Percentiles rank a stretch among this genome's conserved stretches.
These are phyloP conservation scores for Capsicum rhomboideum DNA, from an alignment of 257 asterid genomes.

Conservation along the genomic window DNA sequence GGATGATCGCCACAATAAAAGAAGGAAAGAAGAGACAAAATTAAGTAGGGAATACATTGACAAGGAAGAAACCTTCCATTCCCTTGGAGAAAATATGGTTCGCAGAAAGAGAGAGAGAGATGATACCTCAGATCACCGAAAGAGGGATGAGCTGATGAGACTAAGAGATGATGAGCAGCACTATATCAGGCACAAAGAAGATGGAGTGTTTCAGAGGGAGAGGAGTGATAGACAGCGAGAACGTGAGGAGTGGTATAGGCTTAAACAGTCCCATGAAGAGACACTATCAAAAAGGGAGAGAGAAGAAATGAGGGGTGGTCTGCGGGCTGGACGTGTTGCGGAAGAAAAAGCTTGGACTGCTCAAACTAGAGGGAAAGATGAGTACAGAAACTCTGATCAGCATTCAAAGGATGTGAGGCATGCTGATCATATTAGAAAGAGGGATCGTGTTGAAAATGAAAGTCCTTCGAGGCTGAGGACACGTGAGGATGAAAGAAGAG, in stretches of 20 bases:
- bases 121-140: slow-evolving; percentile 61
- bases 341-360: slow-evolving; percentile 65
- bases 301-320: slow-evolving; percentile 49
- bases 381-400: slow-evolving; percentile 53
- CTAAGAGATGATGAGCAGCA: slow-evolving; percentile 57
- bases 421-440: slow-evolving; percentile 52
- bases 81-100: slow-evolving; percentile 54
- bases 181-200: slow-evolving; percentile 65
- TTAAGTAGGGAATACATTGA: slow-evolving; percentile 42
- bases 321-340: slow-evolving; percentile 51
- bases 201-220: slow-evolving; percentile 51
- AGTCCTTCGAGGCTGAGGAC: slow-evolving; percentile 53
- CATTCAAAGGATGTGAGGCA: slow-evolving; percentile 51
- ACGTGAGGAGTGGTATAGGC: slow-evolving; percentile 80
- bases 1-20: slow-evolving; percentile 52
- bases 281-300: slow-evolving; percentile 55
- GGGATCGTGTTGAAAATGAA: slow-evolving; percentile 68
- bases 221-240: slow-evolving; percentile 72
- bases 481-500: slow-evolving; percentile 68
- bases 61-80: slow-evolving; percentile 48
- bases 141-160: slow-evolving; percentile 59
- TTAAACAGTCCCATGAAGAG: slow-evolving; percentile 58
- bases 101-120: slow-evolving; percentile 79
- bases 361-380: slow-evolving; percentile 70
- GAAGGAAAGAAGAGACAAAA: slow-evolving; percentile 64